These are phyloP conservation scores for Saksenaea oblongispora DNA, from an alignment of 371 early-diverging fungal species.

Conservation along the genomic window DNA sequence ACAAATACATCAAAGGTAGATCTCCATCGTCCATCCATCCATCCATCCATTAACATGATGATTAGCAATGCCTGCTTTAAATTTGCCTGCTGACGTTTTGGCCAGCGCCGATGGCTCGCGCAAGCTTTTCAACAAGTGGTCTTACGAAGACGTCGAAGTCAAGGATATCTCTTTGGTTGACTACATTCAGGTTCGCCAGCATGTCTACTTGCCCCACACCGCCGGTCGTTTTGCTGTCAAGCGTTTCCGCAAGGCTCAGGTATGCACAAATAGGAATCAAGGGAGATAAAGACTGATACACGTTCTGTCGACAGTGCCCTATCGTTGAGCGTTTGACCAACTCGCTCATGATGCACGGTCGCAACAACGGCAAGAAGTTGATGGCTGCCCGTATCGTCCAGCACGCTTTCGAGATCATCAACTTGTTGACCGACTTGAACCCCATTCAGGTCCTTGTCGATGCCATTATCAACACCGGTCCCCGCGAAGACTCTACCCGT, in stretches of 20 bases:
- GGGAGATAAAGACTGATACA: constrained; percentile 1
- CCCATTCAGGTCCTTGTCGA: constrained; percentile 99
- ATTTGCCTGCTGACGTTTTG: constrained; percentile 67
- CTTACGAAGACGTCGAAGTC: constrained; percentile 93
- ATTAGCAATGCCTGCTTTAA: constrained; percentile 56
- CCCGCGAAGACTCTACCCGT: constrained; percentile 99
- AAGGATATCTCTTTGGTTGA: constrained; percentile 95
- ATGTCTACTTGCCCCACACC: constrained; percentile 98
- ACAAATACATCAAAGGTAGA: constrained; percentile 2
- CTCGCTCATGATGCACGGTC: constrained; percentile 99
- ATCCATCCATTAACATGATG: constrained; percentile 2
- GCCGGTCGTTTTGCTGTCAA: constrained; percentile 98
- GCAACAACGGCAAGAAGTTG: constrained; percentile 99
- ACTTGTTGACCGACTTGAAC: constrained; percentile 98
- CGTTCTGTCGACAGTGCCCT: constrained; percentile 79
- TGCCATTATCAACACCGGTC: constrained; percentile 99
- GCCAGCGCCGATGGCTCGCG: constrained; percentile 66
- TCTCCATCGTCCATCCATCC: neutral
- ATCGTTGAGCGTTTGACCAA: constrained; percentile 99
- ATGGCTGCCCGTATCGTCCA: constrained; percentile 99
- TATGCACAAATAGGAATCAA: constrained; percentile 22
- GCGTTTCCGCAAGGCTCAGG: constrained; percentile 98
- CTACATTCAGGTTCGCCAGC: constrained; percentile 93
- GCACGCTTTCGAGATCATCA: constrained; percentile 99
- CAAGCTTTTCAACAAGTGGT: constrained; percentile 94